Percentiles rank a stretch among this genome's conserved stretches.
Evolutionary conservation across 352 stramenopile genomes (phyloP).

Genomic region (Blastocystis sp.): DNA sequence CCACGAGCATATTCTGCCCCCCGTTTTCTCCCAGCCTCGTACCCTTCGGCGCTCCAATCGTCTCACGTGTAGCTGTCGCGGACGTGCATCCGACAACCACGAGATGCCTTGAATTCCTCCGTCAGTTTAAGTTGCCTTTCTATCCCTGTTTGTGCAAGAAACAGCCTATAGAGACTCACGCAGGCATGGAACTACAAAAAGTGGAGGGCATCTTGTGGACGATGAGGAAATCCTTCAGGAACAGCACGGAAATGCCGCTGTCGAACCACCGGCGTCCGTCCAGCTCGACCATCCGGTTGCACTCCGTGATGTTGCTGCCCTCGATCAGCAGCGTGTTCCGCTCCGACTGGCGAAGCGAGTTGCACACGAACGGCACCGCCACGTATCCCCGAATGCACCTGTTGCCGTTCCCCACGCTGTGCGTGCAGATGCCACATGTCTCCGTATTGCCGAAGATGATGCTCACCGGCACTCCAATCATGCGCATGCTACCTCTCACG

Average conservation of each 20-base stretch:
- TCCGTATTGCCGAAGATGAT: constrained; percentile 65
- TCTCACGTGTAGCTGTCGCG: not conserved
- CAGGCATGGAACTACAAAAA: constrained; percentile 57
- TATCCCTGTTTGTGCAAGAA: constrained; percentile 40
- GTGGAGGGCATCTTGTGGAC: constrained; percentile 67
- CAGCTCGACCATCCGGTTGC: constrained; percentile 18
- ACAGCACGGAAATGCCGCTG: constrained; percentile 50
- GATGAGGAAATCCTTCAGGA: constrained; percentile 60
- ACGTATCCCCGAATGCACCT: constrained; percentile 39
- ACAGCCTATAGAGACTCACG: constrained; percentile 22
- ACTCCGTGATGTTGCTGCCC: constrained; percentile 58
- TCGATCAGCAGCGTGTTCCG: constrained; percentile 37
- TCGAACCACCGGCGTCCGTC: constrained; percentile 51
- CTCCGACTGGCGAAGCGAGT: constrained; percentile 52
- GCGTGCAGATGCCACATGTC: constrained; percentile 53
- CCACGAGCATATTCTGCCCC: constrained; percentile 17
- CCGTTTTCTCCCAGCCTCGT: not conserved
- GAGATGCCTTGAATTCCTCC: constrained; percentile 37
- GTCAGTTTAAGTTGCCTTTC: constrained; percentile 40
- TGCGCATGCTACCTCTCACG: not conserved
- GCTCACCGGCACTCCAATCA: constrained; percentile 57
- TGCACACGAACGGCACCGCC: constrained; percentile 41
- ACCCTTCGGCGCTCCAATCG: not conserved
- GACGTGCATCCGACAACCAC: constrained; percentile 11
- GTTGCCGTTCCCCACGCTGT: constrained; percentile 26